Percentiles rank a stretch among this genome's conserved stretches.
These are phyloP conservation scores for Nannochloropsis gaditana DNA, from an alignment of 108 stramenopile genomes.

Conservation along the genomic window DNA sequence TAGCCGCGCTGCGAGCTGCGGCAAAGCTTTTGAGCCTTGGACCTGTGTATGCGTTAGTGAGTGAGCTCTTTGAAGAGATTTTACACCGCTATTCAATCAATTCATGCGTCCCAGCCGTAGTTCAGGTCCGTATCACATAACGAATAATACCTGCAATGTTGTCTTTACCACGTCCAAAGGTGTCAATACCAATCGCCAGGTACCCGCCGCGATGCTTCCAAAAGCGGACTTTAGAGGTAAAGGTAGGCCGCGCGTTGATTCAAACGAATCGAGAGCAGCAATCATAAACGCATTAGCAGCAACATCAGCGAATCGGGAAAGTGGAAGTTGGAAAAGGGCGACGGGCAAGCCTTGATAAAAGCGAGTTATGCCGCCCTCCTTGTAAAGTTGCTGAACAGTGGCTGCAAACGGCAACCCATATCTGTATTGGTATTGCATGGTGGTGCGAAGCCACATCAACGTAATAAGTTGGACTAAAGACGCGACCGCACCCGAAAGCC, in stretches of 20 bases:
- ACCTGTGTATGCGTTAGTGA: neutral
- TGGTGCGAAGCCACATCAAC: slow-evolving; percentile 38
- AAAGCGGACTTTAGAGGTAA: slow-evolving; percentile 50
- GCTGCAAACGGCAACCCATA: slow-evolving; percentile 46
- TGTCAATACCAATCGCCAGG: slow-evolving; percentile 48
- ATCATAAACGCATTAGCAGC: slow-evolving; percentile 53
- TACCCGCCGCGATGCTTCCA: slow-evolving; percentile 50
- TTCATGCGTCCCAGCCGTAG: too few relatives aligned
- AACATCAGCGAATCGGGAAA: slow-evolving; percentile 53
- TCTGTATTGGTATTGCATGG: slow-evolving; percentile 45
- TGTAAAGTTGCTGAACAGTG: slow-evolving; percentile 46
- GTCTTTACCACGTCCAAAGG: slow-evolving; percentile 55
- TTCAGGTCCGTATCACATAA: too few relatives aligned
- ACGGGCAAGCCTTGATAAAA: slow-evolving; percentile 52
- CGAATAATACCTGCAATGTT: slow-evolving; percentile 40
- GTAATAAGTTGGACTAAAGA: slow-evolving; percentile 26
- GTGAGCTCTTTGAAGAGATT: neutral
- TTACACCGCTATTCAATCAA: too few relatives aligned
- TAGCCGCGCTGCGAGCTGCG: neutral
- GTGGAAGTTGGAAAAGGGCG: slow-evolving; percentile 53
- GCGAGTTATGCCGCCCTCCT: slow-evolving; percentile 47
- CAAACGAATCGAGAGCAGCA: slow-evolving; percentile 39
- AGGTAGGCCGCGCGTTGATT: slow-evolving; percentile 34
- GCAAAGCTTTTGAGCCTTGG: neutral
- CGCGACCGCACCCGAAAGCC: slow-evolving; percentile 27